These are phyloP conservation scores for Cyberlindnera saturnus DNA, from an alignment of 805 yeast genomes.

Conservation along the genomic window DNA sequence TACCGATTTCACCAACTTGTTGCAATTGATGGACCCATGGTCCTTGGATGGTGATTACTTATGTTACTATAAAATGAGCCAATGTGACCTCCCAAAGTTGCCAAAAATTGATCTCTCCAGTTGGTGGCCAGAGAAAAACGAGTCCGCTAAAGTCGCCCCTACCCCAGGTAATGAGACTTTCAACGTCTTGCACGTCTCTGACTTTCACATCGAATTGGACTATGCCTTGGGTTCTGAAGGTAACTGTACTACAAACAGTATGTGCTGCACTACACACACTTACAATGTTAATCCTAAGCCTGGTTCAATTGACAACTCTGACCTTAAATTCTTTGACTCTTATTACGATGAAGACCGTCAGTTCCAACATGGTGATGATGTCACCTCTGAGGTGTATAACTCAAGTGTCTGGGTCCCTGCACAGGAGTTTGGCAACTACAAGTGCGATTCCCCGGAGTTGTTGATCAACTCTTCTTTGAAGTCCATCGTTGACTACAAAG, in stretches of 20 bases:
- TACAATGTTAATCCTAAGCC: conserved; percentile 11
- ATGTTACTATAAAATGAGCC: conserved; percentile 44
- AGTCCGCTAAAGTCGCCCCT: conserved; percentile 33
- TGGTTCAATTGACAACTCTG: conserved; percentile 12
- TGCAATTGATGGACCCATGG: conserved; percentile 44
- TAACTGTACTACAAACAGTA: conserved; percentile 41
- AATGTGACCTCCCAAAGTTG: conserved; percentile 49
- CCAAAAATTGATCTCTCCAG: conserved; percentile 40
- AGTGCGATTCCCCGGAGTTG: conserved; percentile 61
- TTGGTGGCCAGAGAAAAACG: conserved; percentile 41
- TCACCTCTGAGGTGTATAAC: conserved; percentile 25
- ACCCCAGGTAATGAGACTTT: conserved; percentile 41
- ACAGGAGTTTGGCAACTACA: conserved; percentile 52
- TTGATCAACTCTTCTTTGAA: conserved; percentile 53
- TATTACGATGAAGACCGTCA: conserved; percentile 25
- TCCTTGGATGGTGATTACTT: conserved; percentile 54
- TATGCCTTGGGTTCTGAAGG: conserved; percentile 50
- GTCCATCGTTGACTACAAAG: conserved; percentile 32
- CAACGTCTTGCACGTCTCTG: conserved; percentile 61
- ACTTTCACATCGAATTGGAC: conserved; percentile 56
- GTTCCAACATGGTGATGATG: conserved; percentile 29
- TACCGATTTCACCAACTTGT: conserved; percentile 44
- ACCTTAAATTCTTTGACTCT: conserved; percentile 25
- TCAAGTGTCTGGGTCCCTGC: conserved; percentile 45
- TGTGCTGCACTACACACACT: conserved; percentile 52